A percentile compares a stretch with the other conserved stretches of the same genome.
phyloP scores from a whole-genome alignment of 768 basidiomycete species.

The Leccinum incarnatum region DNA sequence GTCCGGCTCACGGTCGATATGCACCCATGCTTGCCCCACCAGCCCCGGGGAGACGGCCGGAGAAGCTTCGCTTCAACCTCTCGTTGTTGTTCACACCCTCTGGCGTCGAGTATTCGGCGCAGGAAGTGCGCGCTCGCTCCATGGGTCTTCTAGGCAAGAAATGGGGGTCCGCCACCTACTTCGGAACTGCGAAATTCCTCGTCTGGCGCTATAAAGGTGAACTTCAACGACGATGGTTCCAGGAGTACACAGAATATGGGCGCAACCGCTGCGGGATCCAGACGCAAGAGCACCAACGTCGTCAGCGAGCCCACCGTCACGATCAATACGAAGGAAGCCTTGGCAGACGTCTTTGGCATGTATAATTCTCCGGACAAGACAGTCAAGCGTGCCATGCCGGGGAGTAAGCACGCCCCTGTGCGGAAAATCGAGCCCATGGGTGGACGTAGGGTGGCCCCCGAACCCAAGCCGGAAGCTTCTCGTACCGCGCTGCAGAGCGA shows the following conservation, averaged over 20 bases:
- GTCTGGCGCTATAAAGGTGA: conserved; percentile 40
- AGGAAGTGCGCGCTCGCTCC: conserved; percentile 78
- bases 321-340: conserved; percentile 94
- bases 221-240: conserved; percentile 60
- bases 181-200: conserved; percentile 36
- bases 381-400: conserved; percentile 49
- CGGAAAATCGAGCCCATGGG: conserved; percentile 62
- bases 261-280: conserved; percentile 26
- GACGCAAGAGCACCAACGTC: conserved; percentile 44
- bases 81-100: conserved; percentile 72
- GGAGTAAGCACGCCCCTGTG: conserved; percentile 72
- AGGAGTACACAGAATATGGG: conserved; percentile 42
- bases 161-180: conserved; percentile 71
- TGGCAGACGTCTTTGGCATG: conserved; percentile 93
- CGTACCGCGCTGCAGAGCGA: conserved; percentile 30
- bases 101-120: conserved; percentile 77
- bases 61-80: conserved; percentile 68
- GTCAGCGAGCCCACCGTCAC: conserved; percentile 81
- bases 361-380: conserved; percentile 90
- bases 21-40: conserved; percentile 74
- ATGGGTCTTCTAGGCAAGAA: conserved; percentile 84
- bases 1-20: conserved; percentile 46
- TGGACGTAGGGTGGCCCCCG: conserved; percentile 20
- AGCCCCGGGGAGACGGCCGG: conserved; percentile 64
- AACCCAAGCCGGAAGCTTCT: conserved; percentile 33